Evolutionary conservation across 2,329 filamentous ascomycete species (phyloP), one percentile per base, ranked within the genome.

Genomic region (Fusarium albidum): DNA sequence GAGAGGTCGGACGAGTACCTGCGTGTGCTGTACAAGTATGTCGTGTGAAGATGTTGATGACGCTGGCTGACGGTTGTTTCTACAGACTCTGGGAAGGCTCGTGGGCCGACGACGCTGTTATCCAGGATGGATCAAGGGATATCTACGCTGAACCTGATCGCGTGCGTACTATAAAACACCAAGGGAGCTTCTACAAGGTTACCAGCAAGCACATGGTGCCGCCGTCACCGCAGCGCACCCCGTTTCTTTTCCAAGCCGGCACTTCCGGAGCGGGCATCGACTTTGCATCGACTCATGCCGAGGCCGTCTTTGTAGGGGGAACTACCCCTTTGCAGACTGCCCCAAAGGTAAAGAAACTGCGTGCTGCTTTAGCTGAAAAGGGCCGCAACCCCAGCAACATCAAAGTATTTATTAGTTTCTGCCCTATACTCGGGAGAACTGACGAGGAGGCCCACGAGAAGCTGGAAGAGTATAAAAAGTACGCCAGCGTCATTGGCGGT

Each of bases 151-250:
- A 63, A 10, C 50, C 51, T 1, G 33, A 49, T 81, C 73, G 77
- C 1, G 82, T 87, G 1, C 76, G 83, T 8, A 71, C 83, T 55
- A 87, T 88, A 64, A 79, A 85, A 59, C 85, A 87, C 61, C 64
- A 76, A 4, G 83, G 83, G 3, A 82, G 82, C 63, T 79, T 82
- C 66, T 84, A 79, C 68, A 51, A 46, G 15, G 10, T 40, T 1
- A 28, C 39, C 5, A 38, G 45, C 18, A 37, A 17, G 2, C 41
- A 50, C n/a, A 45, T 50, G 1, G 41, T 45, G 3, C 33, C 43
- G 0, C 52, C 52, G 1, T 51, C 47, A 1, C 52, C 52, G 5
- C 52, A 55, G 11, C 34, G 52, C 9, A 55, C 47, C 10, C 52
- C 52, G 2, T 40, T 51, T 15, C 27, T 54, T 1, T 54, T 54